Evolutionary conservation across 1,139 yeast genomes (phyloP).

Genomic region (Debaryomycetaceae sp.): DNA sequence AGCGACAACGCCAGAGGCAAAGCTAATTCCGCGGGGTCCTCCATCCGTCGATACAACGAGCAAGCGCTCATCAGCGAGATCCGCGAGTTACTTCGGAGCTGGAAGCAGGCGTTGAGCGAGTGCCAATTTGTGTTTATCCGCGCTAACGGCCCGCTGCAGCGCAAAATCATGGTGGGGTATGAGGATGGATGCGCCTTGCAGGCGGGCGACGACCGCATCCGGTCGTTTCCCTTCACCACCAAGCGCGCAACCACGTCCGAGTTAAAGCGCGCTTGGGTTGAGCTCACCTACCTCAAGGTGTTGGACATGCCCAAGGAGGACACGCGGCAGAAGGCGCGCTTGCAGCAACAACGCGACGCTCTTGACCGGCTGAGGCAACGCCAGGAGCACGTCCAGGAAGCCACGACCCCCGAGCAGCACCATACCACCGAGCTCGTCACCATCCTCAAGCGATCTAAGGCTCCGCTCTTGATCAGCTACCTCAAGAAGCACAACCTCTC

Average conservation of each 20-base stretch:
- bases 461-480: conserved; percentile 67
- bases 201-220: conserved; percentile 53
- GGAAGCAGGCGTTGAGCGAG: conserved; percentile 56
- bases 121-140: conserved; percentile 75
- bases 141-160: conserved; percentile 73
- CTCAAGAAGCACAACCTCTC: conserved; percentile 55
- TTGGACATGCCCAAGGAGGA: conserved; percentile 53
- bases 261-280: conserved; percentile 79
- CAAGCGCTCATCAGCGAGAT: conserved; percentile 77
- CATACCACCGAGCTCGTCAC: conserved; percentile 56
- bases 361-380: conserved; percentile 12
- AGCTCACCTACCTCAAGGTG: conserved; percentile 57
- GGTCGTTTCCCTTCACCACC: conserved; percentile 82
- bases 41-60: conserved; percentile 85
- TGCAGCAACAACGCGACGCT: conserved; percentile 19
- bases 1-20: conserved; percentile 90
- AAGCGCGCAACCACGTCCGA: conserved; percentile 82
- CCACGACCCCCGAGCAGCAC: conserved; percentile 30
- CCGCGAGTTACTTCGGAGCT: conserved; percentile 55
- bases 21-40: conserved; percentile 95
- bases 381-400: conserved; percentile 19
- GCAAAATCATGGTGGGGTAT: conserved; percentile 64
- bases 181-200: conserved; percentile 49
- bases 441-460: conserved; percentile 68
- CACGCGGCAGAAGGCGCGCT: conserved; percentile 21